A percentile compares a stretch with the other conserved stretches of the same genome.
Evolutionary conservation across 2,329 filamentous ascomycete genomes (phyloP).

Genomic region (Drechslerella coelobrocha): DNA sequence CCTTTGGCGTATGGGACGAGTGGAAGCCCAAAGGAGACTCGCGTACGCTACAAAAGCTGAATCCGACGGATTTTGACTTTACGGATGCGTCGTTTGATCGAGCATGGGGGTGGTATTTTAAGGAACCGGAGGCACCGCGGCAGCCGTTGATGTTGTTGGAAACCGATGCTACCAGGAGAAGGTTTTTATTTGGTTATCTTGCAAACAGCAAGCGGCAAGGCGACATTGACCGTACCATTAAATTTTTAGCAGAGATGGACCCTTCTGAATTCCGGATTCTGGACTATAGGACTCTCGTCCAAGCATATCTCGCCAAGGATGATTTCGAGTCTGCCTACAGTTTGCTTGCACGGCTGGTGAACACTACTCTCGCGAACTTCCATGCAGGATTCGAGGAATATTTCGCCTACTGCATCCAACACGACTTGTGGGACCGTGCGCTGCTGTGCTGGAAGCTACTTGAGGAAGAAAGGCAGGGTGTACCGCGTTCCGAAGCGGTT

Average conservation of each 20-base stretch:
- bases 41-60: conserved; percentile 9
- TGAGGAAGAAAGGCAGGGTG: conserved; percentile 8
- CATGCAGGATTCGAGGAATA: conserved; percentile 53
- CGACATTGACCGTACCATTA: conserved; percentile 50
- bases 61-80: conserved; percentile 23
- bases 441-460: conserved; percentile 52
- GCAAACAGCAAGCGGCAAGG: conserved; percentile 33
- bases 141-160: conserved; percentile 14
- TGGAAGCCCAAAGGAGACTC: conserved; percentile 13
- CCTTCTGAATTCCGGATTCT: conserved; percentile 1
- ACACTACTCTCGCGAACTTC: conserved; percentile 10
- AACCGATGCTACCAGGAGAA: conserved; percentile 11
- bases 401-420: conserved; percentile 49
- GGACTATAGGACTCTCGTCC: conserved; percentile 31
- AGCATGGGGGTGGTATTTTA: conserved; percentile 38
- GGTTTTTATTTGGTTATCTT: conserved; percentile 47
- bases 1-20: neutral
- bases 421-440: conserved; percentile 51
- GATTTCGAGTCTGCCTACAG: conserved; percentile 11
- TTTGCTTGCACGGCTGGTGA: conserved; percentile 10
- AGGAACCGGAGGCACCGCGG: neutral
- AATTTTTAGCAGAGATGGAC: conserved; percentile 44
- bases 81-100: conserved; percentile 31
- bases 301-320: conserved; percentile 24
- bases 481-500: conserved; percentile 18